phyloP scores from a whole-genome alignment of 192 early-diverging fungal genomes.

The Coemansia sp. region DNA sequence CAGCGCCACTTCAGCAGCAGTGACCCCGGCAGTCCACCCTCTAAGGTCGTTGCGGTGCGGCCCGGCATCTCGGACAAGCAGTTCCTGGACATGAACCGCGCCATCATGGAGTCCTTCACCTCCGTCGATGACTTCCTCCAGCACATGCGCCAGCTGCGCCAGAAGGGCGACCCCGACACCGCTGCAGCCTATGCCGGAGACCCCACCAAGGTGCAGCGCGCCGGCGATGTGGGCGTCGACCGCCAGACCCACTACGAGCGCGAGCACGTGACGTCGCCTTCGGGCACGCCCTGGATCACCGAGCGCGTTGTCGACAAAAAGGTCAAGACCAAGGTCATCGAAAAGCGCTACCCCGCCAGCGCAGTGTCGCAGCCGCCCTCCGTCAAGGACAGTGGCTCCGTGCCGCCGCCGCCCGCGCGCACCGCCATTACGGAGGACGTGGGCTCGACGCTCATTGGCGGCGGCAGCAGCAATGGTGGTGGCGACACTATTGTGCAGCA shows the following conservation, averaged over 20 bases:
- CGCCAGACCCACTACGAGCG: conserved; percentile 54
- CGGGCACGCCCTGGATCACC: conserved; percentile 51
- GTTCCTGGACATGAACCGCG: conserved; percentile 46
- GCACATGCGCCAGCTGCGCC: conserved; percentile 53
- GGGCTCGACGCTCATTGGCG: conserved; percentile 38
- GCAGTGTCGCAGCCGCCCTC: conserved; percentile 12
- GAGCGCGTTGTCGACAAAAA: conserved; percentile 55
- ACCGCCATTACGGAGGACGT: neutral
- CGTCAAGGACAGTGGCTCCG: neutral
- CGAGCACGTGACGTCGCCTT: conserved; percentile 49
- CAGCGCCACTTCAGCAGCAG: conserved; percentile 26
- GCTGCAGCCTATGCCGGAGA: conserved; percentile 18
- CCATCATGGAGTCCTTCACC: conserved; percentile 56
- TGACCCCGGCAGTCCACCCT: neutral
- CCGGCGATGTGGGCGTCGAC: conserved; percentile 45
- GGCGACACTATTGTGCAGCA: neutral
- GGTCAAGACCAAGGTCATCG: conserved; percentile 52
- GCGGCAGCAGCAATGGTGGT: conserved; percentile 12
- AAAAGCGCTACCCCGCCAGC: conserved; percentile 53
- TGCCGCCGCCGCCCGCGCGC: neutral
- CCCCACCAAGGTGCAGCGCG: conserved; percentile 37
- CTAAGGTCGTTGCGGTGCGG: conserved; percentile 26
- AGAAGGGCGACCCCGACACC: conserved; percentile 13
- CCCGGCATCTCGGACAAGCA: conserved; percentile 42
- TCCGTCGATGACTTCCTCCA: conserved; percentile 54